phyloP scores from a whole-genome alignment of 176 grass and related monocot genomes.

The Neostapfia colusana region DNA sequence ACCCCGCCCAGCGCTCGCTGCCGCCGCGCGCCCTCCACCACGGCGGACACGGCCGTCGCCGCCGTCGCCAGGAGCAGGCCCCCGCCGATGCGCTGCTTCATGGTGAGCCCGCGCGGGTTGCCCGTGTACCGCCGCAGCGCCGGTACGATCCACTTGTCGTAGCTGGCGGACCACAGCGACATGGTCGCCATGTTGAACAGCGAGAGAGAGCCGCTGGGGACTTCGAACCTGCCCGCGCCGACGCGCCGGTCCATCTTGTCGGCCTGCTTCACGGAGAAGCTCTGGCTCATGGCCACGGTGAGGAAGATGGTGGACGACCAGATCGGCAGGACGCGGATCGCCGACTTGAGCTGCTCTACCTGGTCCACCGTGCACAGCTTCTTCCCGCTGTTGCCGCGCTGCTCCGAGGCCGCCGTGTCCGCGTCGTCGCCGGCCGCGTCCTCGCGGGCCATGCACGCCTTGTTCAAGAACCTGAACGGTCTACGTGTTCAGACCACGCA shows the following conservation, averaged over 20 bases:
- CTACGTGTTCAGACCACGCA: not conserved
- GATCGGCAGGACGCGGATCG: constrained; percentile 55
- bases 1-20: constrained; percentile 15
- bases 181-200: constrained; percentile 60
- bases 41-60: constrained; percentile 27
- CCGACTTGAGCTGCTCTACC: constrained; percentile 66
- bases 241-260: constrained; percentile 55
- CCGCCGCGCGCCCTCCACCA: constrained; percentile 38
- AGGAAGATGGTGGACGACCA: constrained; percentile 62
- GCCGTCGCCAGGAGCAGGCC: constrained; percentile 39
- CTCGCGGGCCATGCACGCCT: constrained; percentile 48
- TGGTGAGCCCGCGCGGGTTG: constrained; percentile 45
- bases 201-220: constrained; percentile 50
- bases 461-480: constrained; percentile 58
- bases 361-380: constrained; percentile 65
- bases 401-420: not conserved
- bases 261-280: constrained; percentile 55
- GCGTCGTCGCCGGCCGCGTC: no score
- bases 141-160: constrained; percentile 55
- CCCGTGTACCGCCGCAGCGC: constrained; percentile 46
- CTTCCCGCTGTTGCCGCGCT: not conserved
- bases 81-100: constrained; percentile 57
- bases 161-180: constrained; percentile 58
- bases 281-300: constrained; percentile 45
- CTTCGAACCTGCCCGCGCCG: constrained; percentile 30